Conservation (phyloP, 148 eudicot species). For the Diospyros lotus region DNA sequence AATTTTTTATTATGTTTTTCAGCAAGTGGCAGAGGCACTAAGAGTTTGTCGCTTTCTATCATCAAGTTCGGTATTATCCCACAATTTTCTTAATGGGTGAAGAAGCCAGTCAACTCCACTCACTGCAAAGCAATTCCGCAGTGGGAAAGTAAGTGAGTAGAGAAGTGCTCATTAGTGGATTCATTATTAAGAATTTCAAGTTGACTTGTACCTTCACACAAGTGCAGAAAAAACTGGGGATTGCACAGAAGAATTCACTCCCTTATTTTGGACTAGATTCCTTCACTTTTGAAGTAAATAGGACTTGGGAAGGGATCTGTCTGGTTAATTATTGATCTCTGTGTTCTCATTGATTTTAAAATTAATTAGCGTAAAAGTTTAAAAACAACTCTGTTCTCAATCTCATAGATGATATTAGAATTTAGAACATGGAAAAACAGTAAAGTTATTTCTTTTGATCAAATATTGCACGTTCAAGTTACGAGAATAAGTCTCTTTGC, state of each 20-base stretch:
- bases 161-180: slow-evolving; percentile 3
- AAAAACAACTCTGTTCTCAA: too few relatives aligned
- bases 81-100: slow-evolving; percentile 4
- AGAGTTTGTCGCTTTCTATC: slow-evolving; percentile 15
- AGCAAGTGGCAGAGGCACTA: slow-evolving; percentile 27
- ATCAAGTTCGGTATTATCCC: slow-evolving; percentile 19
- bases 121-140: neutral
- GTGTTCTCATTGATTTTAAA: too few relatives aligned
- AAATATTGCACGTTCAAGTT: too few relatives aligned
- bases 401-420: too few relatives aligned
- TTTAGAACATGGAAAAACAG: too few relatives aligned
- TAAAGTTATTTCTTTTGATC: too few relatives aligned
- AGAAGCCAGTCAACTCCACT: slow-evolving; percentile 15
- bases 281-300: neutral
- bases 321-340: too few relatives aligned
- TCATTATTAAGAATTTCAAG: neutral
- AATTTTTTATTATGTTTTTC: neutral
- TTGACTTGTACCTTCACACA: neutral
- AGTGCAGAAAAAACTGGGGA: neutral
- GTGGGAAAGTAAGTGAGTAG: slow-evolving; percentile 13
- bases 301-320: too few relatives aligned
- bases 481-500: too few relatives aligned
- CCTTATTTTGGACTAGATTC: slow-evolving; percentile 6
- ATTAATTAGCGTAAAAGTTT: too few relatives aligned
- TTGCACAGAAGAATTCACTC: neutral